Evolutionary conservation across 1,139 yeast species (phyloP), one percentile per base, ranked within the genome.

Genomic region (Candida glucosophila): DNA sequence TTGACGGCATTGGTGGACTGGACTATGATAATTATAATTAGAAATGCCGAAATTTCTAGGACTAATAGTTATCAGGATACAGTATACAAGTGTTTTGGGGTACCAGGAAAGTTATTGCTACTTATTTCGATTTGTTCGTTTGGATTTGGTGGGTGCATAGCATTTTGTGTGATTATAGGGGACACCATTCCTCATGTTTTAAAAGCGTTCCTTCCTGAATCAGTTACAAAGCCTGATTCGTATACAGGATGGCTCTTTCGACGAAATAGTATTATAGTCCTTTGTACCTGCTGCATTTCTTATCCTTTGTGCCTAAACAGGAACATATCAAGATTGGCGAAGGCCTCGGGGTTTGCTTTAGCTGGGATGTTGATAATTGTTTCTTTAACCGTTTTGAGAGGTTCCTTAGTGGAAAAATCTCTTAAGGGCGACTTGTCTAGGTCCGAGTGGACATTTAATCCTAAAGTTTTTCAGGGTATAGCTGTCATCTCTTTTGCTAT

Each of bases 61-160:
- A 73, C 83, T 8, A 67, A 67, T 29, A 74, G 93, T 1, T 88
- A 85, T 43, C 96, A 90, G 39, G 95, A 80, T 24, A 81, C 94
- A 2, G 96, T 82, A 1, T 67, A 73, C 27, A 68, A 71, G 36
- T 82, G 95, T 31, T 85, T 75, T 54, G 97, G 97, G 0, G 64
- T 58, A 15, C 36, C 58, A 14, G 97, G 97, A 0, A 73, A 78
- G 34, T 52, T 77, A 5, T 42, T 77, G 5, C 73, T 88, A 20
- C 59, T 88, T 12, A 42, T 79, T 4, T 74, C 94, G 0, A 94
- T 88, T 43, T 85, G 92, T 4, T 60, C 82, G 5, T 88, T 88
- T 62, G 96, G 96, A 2, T 78, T 85, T 43, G 97, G 97, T 13
- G 97, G 97, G 0, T 75, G 88, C 37, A 77, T 86, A 67, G 96